A percentile compares a stretch with the other conserved stretches of the same genome.
Conservation (phyloP, 352 stramenopile genomes). For the Phytophthora tubulina region DNA sequence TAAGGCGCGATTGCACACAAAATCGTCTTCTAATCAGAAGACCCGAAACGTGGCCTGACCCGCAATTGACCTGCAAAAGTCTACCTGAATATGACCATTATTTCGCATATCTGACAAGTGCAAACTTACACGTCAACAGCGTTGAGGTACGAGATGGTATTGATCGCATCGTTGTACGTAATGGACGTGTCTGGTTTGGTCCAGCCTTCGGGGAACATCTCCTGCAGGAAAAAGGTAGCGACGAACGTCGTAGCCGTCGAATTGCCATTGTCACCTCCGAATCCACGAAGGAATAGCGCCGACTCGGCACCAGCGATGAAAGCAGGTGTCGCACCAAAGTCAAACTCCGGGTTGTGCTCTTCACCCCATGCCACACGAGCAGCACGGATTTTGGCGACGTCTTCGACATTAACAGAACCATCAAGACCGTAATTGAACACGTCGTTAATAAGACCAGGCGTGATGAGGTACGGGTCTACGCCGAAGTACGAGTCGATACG, state of each 20-base stretch:
- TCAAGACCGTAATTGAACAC: conserved; percentile 32
- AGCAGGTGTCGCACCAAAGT: conserved; percentile 24
- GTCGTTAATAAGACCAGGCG: conserved; percentile 30
- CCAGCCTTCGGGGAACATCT: conserved; percentile 40
- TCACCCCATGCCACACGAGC: conserved; percentile 18
- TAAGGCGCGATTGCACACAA: too few species aligned
- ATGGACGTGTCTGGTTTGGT: conserved; percentile 28
- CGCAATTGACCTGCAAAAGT: too few species aligned
- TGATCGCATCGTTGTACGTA: conserved; percentile 28
- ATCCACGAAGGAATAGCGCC: conserved; percentile 30
- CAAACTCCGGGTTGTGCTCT: conserved; percentile 33
- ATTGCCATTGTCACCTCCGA: conserved; percentile 22
- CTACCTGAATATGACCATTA: too few species aligned
- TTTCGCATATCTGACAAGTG: too few species aligned
- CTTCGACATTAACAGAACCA: conserved; percentile 18
- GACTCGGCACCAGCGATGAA: conserved; percentile 32
- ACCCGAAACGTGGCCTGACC: too few species aligned
- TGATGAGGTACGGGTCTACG: conserved; percentile 27
- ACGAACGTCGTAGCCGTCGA: conserved; percentile 29
- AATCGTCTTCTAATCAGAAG: too few species aligned
- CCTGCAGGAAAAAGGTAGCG: conserved; percentile 34
- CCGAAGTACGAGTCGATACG: conserved; percentile 40
- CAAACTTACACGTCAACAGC: conserved; percentile 21
- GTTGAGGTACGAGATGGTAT: conserved; percentile 30
- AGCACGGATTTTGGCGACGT: conserved; percentile 31